A percentile compares a stretch with the other conserved stretches of the same genome.
Conservation (phyloP, 768 basidiomycete genomes). For the Rhodotorula graminis region DNA sequence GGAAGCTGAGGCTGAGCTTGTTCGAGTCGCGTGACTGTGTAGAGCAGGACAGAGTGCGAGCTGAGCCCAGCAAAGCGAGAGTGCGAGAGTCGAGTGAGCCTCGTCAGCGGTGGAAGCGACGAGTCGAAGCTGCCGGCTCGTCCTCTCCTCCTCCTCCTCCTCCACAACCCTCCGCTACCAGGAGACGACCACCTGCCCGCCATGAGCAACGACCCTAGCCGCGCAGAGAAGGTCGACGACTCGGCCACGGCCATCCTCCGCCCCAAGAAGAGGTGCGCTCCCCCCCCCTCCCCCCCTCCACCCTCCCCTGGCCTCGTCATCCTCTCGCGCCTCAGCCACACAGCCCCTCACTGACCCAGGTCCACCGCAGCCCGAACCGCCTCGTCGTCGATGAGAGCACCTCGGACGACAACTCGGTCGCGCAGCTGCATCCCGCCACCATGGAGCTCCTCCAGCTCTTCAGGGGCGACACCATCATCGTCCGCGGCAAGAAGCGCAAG, state of each 20-base stretch:
- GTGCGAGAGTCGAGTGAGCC: too few species aligned
- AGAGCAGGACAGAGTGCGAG: neutral
- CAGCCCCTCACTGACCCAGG: neutral
- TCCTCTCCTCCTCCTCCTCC: neutral
- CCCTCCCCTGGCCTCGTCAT: neutral
- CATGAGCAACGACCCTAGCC: slow-evolving; percentile 38
- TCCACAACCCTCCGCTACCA: neutral
- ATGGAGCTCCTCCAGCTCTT: slow-evolving; percentile 93
- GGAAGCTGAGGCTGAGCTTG: neutral
- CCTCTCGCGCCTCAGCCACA: slow-evolving; percentile 25
- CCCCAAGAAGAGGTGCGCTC: slow-evolving; percentile 89
- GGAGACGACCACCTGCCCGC: neutral
- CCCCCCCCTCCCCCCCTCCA: neutral
- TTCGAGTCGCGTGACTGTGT: neutral
- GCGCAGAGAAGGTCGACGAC: slow-evolving; percentile 56
- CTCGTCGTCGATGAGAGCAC: slow-evolving; percentile 93
- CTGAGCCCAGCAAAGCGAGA: neutral
- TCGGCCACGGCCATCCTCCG: slow-evolving; percentile 90
- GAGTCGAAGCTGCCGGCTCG: neutral
- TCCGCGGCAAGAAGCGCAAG: slow-evolving; percentile 90
- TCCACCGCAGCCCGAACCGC: slow-evolving; percentile 87
- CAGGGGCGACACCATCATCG: slow-evolving; percentile 76
- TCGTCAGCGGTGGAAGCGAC: too few species aligned
- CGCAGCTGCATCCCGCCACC: slow-evolving; percentile 88
- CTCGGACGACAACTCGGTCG: slow-evolving; percentile 95